Evolutionary conservation across 1,284 basidiomycete genomes (phyloP).

Genomic region (Papiliotrema terrestris): DNA sequence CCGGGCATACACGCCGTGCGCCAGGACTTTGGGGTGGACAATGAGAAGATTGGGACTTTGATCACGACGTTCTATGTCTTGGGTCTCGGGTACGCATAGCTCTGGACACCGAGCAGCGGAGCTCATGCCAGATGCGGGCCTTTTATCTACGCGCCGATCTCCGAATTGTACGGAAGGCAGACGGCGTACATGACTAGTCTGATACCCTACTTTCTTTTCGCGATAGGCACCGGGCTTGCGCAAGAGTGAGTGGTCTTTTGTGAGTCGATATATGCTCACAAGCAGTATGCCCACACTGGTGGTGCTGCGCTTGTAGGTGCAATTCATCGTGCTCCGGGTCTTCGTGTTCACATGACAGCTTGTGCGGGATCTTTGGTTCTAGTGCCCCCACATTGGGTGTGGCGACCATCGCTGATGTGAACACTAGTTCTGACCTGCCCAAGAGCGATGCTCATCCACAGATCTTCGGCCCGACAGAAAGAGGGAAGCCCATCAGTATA

Average conservation of each 20-base stretch:
- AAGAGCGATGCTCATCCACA: conserved; percentile 6
- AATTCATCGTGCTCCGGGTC: no score
- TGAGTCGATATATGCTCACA: neutral
- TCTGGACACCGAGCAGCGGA: conserved; percentile 1
- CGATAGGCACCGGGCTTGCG: conserved; percentile 34
- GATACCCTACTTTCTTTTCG: conserved; percentile 40
- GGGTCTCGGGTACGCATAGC: conserved; percentile 40
- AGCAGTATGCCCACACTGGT: conserved; percentile 36
- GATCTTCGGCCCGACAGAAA: conserved; percentile 38
- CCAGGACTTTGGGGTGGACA: conserved; percentile 32
- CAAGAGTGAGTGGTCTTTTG: conserved; percentile 33
- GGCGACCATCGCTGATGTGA: conserved; percentile 46
- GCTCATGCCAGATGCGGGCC: conserved; percentile 40
- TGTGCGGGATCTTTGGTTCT: conserved; percentile 43
- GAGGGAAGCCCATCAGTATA: conserved; percentile 42
- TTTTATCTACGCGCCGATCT: conserved; percentile 51
- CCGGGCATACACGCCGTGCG: conserved; percentile 35
- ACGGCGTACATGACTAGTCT: conserved; percentile 43
- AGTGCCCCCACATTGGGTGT: conserved; percentile 45
- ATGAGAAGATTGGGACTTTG: conserved; percentile 39
- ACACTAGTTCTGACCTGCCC: conserved; percentile 1
- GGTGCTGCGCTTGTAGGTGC: conserved; percentile 39
- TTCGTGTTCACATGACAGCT: conserved; percentile 9
- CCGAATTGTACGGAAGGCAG: conserved; percentile 51
- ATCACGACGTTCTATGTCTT: conserved; percentile 43